phyloP scores from a whole-genome alignment of 352 stramenopile genomes.

The Phytophthora constricta region DNA sequence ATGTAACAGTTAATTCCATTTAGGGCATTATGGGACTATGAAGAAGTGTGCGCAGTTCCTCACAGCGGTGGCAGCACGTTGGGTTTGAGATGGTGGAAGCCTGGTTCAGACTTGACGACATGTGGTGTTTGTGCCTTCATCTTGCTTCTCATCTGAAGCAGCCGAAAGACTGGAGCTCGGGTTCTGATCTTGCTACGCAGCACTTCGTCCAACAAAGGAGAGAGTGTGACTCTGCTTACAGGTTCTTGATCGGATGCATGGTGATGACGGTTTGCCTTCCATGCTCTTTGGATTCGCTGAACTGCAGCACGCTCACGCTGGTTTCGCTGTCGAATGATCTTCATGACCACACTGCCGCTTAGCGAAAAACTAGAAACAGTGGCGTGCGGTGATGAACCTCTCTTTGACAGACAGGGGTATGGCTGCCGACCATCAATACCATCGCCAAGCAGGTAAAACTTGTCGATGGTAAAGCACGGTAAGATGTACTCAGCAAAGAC shows the following conservation, averaged over 20 bases:
- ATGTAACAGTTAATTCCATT: neutral
- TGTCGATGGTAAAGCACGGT: neutral
- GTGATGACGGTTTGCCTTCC: slow-evolving; percentile 24
- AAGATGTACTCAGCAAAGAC: neutral
- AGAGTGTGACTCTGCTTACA: neutral
- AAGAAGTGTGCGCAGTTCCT: too few species aligned
- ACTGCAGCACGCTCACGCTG: slow-evolving; percentile 24
- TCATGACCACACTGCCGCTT: slow-evolving; percentile 12
- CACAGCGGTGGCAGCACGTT: slow-evolving; percentile 14
- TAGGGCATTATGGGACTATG: neutral
- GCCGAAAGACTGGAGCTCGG: slow-evolving; percentile 9
- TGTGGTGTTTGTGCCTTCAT: neutral
- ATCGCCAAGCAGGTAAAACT: slow-evolving; percentile 57
- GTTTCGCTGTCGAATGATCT: slow-evolving; percentile 12
- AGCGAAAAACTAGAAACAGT: neutral
- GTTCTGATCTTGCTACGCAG: neutral
- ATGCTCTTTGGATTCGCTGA: slow-evolving; percentile 36
- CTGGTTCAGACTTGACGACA: neutral
- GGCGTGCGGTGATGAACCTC: neutral
- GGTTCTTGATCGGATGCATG: slow-evolving; percentile 2
- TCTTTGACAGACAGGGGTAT: slow-evolving; percentile 25
- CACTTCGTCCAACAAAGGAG: neutral
- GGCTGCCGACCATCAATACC: slow-evolving; percentile 40
- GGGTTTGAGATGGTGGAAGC: slow-evolving; percentile 11
- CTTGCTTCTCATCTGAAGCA: slow-evolving; percentile 11